Base-by-base conservation (phyloP, 129 eudicot species). In the Rutidosis leptorrhynchoides region DNA sequence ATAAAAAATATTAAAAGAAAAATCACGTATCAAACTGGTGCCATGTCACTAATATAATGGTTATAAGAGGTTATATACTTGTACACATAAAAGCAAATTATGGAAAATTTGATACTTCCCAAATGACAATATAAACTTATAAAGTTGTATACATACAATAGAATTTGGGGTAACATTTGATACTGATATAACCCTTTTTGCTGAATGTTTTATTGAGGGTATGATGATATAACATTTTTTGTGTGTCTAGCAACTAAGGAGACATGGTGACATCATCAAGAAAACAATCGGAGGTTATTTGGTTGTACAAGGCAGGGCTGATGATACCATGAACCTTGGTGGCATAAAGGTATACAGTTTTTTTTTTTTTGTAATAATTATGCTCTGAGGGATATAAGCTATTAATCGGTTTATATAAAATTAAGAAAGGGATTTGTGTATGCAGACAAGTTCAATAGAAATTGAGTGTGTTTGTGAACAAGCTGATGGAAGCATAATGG, bases 251-350 rank as follows among this genome's bases (percentile, higher is more conserved):
- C 81, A 77, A 71, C 84, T 94, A 5, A 75, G 99, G 78, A 86
- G 97, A 75, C 97, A 94, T 43, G 99, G 99, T 19, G 99, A 94
- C 72, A 84, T 94, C 43, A 16, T 94, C 6, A 94, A 94, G 89
- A 86, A 81, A 78, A 89, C 71, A 35, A 60, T 76, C 6, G 93
- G 95, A 57, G 99, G 90, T 55, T 94, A 78, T 84, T 61, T 61
- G 9, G 21, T 69, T 62, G 97, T 94, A 59, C 93, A 84, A 75
- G 97, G 99, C 15, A 80, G 99, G 62, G 97, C 99, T 58, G 99
- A 94, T 76, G 99, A 94, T 74, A 94, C 99, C 62, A 94, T 94
- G 99, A 94, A 94, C 72, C 86, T 94, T 32, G 97, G 99, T 63
- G 99, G 97, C 63, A 94, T 89, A 58, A 94, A 94, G 98, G 98